phyloP scores from a whole-genome alignment of 805 yeast genomes.

The Nakazawaea wyomingensis region DNA sequence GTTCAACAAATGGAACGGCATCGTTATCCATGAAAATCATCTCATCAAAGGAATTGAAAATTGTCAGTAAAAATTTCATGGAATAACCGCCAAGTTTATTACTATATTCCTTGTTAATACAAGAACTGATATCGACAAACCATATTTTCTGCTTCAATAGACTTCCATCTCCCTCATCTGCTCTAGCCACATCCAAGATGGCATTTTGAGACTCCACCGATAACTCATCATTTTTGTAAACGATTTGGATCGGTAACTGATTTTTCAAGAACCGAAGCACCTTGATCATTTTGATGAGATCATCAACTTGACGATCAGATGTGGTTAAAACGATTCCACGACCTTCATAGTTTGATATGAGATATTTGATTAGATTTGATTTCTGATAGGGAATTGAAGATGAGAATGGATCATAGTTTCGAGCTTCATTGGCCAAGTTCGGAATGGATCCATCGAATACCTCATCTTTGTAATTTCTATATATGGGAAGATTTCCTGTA shows the following conservation, averaged over 20 bases:
- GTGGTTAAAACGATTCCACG: conserved; percentile 51
- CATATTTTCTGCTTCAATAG: conserved; percentile 15
- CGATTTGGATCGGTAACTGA: conserved; percentile 20
- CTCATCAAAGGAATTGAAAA: conserved; percentile 34
- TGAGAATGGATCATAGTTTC: conserved; percentile 1
- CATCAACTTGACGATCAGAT: conserved; percentile 34
- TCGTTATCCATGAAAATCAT: conserved; percentile 38
- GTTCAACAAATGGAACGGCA: conserved; percentile 34
- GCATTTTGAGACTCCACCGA: conserved; percentile 22
- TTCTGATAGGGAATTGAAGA: not conserved
- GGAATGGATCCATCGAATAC: conserved; percentile 14
- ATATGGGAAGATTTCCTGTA: conserved; percentile 9
- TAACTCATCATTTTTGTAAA: conserved; percentile 21
- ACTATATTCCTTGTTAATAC: conserved; percentile 3
- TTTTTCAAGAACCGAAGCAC: conserved; percentile 18
- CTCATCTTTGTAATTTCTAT: conserved; percentile 18
- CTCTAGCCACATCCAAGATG: conserved; percentile 21
- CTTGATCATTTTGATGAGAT: conserved; percentile 16
- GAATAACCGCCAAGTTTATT: conserved; percentile 26
- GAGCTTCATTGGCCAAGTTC: conserved; percentile 13
- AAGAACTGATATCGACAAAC: conserved; percentile 16
- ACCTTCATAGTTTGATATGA: not conserved
- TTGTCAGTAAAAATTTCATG: conserved; percentile 31
- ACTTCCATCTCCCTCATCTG: conserved; percentile 8
- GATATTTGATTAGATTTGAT: not conserved